These are phyloP conservation scores for Gleditsia sinensis DNA, from an alignment of 306 rosid genomes.

Conservation along the genomic window DNA sequence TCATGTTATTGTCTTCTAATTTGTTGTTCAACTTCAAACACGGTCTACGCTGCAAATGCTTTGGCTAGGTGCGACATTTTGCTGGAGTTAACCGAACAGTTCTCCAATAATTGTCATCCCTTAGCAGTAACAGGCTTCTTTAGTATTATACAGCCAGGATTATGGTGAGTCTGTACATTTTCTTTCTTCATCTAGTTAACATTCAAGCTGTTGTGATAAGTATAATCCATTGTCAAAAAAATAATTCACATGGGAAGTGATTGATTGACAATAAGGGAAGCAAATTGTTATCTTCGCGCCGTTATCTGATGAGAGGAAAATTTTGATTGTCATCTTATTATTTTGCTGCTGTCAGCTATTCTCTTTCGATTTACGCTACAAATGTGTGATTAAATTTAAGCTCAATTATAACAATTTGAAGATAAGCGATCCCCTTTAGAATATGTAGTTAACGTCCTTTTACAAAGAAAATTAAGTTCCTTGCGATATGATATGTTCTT, in stretches of 20 bases:
- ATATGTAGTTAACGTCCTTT: too few species aligned
- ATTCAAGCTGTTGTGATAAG: not conserved
- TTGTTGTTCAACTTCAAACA: constrained; percentile 15
- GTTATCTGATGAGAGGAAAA: too few species aligned
- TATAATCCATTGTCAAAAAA: not conserved
- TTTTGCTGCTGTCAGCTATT: too few species aligned
- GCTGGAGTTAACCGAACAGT: not conserved
- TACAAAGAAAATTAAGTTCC: not conserved
- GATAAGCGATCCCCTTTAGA: too few species aligned
- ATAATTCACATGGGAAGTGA: not conserved
- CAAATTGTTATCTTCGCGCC: too few species aligned
- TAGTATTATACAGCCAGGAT: not conserved
- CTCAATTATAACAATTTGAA: too few species aligned
- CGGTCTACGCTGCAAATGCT: constrained; percentile 6
- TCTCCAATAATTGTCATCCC: constrained; percentile 10
- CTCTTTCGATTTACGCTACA: too few species aligned
- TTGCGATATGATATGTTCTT: not conserved
- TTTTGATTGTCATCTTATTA: too few species aligned
- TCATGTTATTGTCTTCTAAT: constrained; percentile 25
- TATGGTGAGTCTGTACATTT: constrained; percentile 25
- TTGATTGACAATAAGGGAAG: not conserved
- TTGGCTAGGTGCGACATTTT: constrained; percentile 24
- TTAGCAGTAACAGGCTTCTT: not conserved
- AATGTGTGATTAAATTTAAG: too few species aligned
- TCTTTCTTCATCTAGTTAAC: not conserved